A percentile compares a stretch with the other conserved stretches of the same genome.
phyloP scores from a whole-genome alignment of 495 filamentous ascomycete species.

The Podospora fimiseda region DNA sequence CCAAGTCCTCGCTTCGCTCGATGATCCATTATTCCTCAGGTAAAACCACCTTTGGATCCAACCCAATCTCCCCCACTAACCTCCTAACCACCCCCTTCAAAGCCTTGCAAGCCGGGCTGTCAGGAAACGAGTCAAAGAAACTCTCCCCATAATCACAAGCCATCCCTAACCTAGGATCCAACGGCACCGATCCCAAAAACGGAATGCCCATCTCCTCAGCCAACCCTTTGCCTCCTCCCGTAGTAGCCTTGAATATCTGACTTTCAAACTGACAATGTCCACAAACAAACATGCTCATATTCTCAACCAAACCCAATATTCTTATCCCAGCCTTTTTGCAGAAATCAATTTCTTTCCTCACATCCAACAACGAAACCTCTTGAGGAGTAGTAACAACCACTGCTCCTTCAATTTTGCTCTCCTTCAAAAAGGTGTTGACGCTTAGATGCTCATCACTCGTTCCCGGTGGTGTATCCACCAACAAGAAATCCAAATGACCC shows the following conservation, averaged over 20 bases:
- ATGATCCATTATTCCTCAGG: constrained; percentile 31
- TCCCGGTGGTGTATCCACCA: constrained; percentile 93
- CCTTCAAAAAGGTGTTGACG: constrained; percentile 81
- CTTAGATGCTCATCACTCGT: constrained; percentile 92
- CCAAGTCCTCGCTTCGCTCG: too few species aligned
- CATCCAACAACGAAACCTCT: constrained; percentile 86
- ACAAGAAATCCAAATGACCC: constrained; percentile 86
- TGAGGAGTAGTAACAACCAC: constrained; percentile 93
- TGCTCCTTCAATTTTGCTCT: constrained; percentile 85
- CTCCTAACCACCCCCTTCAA: constrained; percentile 68
- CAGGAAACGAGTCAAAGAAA: constrained; percentile 88
- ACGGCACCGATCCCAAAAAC: constrained; percentile 83
- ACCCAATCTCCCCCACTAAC: constrained; percentile 58
- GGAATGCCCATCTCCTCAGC: constrained; percentile 80
- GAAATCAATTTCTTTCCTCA: constrained; percentile 94
- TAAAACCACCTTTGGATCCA: constrained; percentile 35
- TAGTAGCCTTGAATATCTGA: constrained; percentile 87
- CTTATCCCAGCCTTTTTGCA: constrained; percentile 89
- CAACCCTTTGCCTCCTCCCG: constrained; percentile 73
- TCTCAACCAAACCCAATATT: constrained; percentile 87
- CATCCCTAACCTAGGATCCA: constrained; percentile 93
- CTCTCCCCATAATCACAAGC: constrained; percentile 95
- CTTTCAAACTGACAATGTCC: constrained; percentile 74
- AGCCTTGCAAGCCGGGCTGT: constrained; percentile 79
- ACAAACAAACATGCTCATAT: constrained; percentile 96